Base-by-base conservation (phyloP, 2,329 filamentous ascomycete species). In the Orbilia quercus region DNA sequence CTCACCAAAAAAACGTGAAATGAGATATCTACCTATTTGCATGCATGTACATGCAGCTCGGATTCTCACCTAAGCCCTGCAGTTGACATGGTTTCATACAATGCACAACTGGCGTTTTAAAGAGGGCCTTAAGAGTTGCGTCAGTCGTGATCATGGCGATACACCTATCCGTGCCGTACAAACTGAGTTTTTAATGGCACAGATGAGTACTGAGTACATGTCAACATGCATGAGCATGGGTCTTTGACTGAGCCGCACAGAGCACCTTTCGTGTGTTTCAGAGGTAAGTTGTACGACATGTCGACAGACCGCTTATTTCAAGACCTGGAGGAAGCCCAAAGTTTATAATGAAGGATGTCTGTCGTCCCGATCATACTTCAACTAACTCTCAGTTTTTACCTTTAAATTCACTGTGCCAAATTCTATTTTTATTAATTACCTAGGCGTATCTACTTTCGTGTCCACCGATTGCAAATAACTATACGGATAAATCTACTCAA, bases 1-100 rank as follows among this genome's bases (percentile, higher is more conserved):
- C 34, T 44, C 31, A 42, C 22, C 14, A 28, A 22, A 42, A 45
- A 28, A 38, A 54, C 40, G n/a, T 47, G 34, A 57, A n/a, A 22
- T 28, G 25, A 47, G 42, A 59, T 53, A 23, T 7, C 38, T n/a
- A 16, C 44, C 65, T 57, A 38, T 57, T 55, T 40, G 59, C 45
- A 34, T 65, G 60, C 60, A 59, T 73, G 18, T 22, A 40, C 44
- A 14, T 40, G 57, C 42, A 63, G 50, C 57, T 54, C 38, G 47
- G 28, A 28, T 66, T 59, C 67, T 73, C 54, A 66, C 69, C 60
- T 65, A 66, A 73, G 69, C 69, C 69, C 47, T 73, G 69, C 69
- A 59, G 45, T 66, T 57, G 25, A 40, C 54, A 34, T 18, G 12
- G 69, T 73, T 73, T 73, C 69, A 62, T 54, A 25, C 28, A 44